Evolutionary conservation across 2,329 filamentous ascomycete species (phyloP).

Genomic region (Fusarium temperatum): DNA sequence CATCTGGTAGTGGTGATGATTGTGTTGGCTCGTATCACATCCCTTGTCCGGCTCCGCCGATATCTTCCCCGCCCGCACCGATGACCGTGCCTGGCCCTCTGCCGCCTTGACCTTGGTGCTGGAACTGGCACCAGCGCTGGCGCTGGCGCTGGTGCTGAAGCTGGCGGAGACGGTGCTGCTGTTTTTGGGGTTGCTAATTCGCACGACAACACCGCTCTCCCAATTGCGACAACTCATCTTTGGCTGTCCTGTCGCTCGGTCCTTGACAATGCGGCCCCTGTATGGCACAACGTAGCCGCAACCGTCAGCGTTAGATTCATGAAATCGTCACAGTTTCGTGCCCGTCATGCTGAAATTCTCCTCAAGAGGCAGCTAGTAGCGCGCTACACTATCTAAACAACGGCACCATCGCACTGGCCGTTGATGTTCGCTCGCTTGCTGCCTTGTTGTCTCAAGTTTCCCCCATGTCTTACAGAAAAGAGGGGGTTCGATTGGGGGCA

Average conservation of each 20-base stretch:
- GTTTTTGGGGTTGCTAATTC: slow-evolving; percentile 52
- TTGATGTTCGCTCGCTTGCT: slow-evolving; percentile 34
- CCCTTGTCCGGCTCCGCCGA: slow-evolving; percentile 31
- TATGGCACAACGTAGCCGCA: slow-evolving; percentile 26
- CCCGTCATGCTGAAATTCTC: slow-evolving; percentile 23
- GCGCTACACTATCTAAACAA: slow-evolving; percentile 17
- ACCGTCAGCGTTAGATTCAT: slow-evolving; percentile 39
- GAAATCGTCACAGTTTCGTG: slow-evolving; percentile 33
- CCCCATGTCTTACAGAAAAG: slow-evolving; percentile 36
- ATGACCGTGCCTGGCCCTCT: slow-evolving; percentile 32
- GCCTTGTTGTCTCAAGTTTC: slow-evolving; percentile 34
- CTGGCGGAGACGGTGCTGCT: slow-evolving; percentile 20
- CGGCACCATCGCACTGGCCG: slow-evolving; percentile 31
- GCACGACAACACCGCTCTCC: slow-evolving; percentile 90
- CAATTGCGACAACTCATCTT: slow-evolving; percentile 91
- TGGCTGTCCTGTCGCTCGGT: slow-evolving; percentile 70
- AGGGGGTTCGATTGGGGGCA: slow-evolving; percentile 1
- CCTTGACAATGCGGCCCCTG: slow-evolving; percentile 81
- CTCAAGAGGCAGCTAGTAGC: slow-evolving; percentile 27
- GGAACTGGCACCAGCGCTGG: slow-evolving; percentile 1
- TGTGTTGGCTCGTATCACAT: slow-evolving; percentile 29
- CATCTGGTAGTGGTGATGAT: neutral
- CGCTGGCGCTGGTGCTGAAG: slow-evolving; percentile 9
- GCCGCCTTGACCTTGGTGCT: slow-evolving; percentile 29
- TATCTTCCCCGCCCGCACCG: slow-evolving; percentile 28